Evolutionary conservation across 139 green algal genomes (phyloP).

Genomic region (Deuterostichococcus epilithicus): DNA sequence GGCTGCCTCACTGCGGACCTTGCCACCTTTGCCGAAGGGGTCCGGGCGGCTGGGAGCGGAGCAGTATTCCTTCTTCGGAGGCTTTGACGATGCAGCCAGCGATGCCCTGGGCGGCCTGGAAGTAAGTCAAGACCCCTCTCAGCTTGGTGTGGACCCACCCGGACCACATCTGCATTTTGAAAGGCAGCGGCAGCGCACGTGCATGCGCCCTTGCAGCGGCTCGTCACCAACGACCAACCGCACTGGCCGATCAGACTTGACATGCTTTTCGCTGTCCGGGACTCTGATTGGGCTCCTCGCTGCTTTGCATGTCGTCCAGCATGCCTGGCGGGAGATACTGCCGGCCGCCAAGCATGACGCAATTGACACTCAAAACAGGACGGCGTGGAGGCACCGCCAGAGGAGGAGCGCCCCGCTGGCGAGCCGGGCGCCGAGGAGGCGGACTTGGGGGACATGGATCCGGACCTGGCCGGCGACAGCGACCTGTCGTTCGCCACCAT

Average conservation of each 20-base stretch:
- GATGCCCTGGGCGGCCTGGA: conserved; percentile 36
- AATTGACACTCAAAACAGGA: conserved; percentile 42
- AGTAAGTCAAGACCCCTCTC: conserved; percentile 12
- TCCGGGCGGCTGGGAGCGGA: conserved; percentile 35
- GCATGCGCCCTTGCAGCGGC: too few species aligned
- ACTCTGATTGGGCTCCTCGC: too few species aligned
- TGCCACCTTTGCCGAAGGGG: neutral
- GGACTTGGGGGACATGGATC: conserved; percentile 23
- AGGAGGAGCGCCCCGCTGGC: conserved; percentile 30
- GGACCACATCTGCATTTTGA: too few species aligned
- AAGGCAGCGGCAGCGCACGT: too few species aligned
- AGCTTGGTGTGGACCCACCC: neutral
- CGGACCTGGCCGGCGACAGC: conserved; percentile 34
- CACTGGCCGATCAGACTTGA: too few species aligned
- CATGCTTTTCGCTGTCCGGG: too few species aligned
- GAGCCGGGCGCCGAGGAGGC: conserved; percentile 27
- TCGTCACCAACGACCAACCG: too few species aligned
- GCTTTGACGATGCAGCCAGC: conserved; percentile 29
- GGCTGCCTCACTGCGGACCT: too few species aligned
- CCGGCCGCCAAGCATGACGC: neutral
- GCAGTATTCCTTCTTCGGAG: conserved; percentile 71
- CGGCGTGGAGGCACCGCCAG: conserved; percentile 65
- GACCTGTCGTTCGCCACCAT: conserved; percentile 63
- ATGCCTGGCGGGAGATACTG: too few species aligned
- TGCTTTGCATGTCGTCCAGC: too few species aligned